These are phyloP conservation scores for Tuber borchii DNA, from an alignment of 495 filamentous ascomycete genomes.

Conservation along the genomic window DNA sequence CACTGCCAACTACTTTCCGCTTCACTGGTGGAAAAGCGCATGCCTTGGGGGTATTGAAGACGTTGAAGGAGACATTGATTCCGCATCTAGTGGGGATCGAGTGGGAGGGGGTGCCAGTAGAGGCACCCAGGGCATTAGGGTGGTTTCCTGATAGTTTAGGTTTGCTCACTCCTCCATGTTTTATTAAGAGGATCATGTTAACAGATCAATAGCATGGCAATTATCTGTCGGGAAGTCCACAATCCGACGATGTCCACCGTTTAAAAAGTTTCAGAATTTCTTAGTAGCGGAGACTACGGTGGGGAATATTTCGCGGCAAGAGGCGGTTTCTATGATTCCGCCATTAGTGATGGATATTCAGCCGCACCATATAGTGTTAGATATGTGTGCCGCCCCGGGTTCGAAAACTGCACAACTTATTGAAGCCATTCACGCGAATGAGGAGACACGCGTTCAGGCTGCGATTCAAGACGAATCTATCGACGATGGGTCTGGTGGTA, in stretches of 20 bases:
- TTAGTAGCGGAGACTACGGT: slow-evolving; percentile 95
- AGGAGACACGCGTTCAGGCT: slow-evolving; percentile 70
- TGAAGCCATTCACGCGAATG: slow-evolving; percentile 85
- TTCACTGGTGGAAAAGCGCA: slow-evolving; percentile 93
- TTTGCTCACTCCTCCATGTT: slow-evolving; percentile 11
- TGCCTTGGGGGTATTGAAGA: slow-evolving; percentile 77
- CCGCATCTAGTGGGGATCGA: slow-evolving; percentile 78
- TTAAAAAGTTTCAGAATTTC: slow-evolving; percentile 93
- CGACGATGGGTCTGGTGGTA: slow-evolving; percentile 48
- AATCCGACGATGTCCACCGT: slow-evolving; percentile 81
- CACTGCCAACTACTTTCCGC: slow-evolving; percentile 91
- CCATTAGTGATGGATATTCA: slow-evolving; percentile 84
- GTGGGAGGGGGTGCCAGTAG: slow-evolving; percentile 71
- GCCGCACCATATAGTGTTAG: slow-evolving; percentile 85
- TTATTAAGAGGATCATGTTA: background rate
- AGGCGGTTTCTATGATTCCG: slow-evolving; percentile 97
- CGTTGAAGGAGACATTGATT: slow-evolving; percentile 77
- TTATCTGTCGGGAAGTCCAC: slow-evolving; percentile 96
- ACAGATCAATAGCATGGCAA: slow-evolving; percentile 58
- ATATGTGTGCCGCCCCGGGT: slow-evolving; percentile 92
- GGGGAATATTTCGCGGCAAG: slow-evolving; percentile 94
- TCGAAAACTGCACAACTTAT: slow-evolving; percentile 94
- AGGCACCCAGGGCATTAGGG: slow-evolving; percentile 68
- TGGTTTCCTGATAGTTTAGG: slow-evolving; percentile 86
- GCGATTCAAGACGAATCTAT: slow-evolving; percentile 46